These are phyloP conservation scores for Rosellinia necatrix DNA, from an alignment of 2,329 filamentous ascomycete genomes.

Conservation along the genomic window DNA sequence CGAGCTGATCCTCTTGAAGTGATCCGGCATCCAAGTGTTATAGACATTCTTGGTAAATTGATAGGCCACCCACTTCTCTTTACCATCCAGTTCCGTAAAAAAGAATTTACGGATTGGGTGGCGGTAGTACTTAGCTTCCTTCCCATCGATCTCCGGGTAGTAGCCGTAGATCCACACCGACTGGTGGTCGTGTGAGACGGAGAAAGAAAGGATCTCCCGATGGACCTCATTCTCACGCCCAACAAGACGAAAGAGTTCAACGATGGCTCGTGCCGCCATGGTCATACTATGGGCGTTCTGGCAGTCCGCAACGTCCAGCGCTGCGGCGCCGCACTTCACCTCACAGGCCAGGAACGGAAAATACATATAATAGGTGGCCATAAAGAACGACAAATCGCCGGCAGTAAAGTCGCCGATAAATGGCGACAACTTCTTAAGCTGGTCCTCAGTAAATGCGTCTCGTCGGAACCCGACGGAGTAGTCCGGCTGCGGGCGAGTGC, in stretches of 20 bases:
- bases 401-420: conserved; percentile 42
- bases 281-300: conserved; percentile 50
- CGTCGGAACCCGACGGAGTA: conserved; percentile 49
- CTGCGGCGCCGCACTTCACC: conserved; percentile 49
- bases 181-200: conserved; percentile 44
- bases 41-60: conserved; percentile 45
- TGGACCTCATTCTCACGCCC: conserved; percentile 45
- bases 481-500: conserved; percentile 48
- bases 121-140: conserved; percentile 44
- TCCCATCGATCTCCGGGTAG: conserved; percentile 44
- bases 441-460: conserved; percentile 48
- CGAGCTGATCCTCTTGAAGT: conserved; percentile 45
- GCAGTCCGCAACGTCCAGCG: conserved; percentile 45
- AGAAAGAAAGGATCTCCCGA: conserved; percentile 50
- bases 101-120: conserved; percentile 43
- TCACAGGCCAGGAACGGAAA: conserved; percentile 56
- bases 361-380: conserved; percentile 52
- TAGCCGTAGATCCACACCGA: conserved; percentile 47
- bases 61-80: conserved; percentile 45
- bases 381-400: conserved; percentile 47
- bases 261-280: conserved; percentile 45
- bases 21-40: conserved; percentile 42
- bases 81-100: conserved; percentile 41
- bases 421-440: conserved; percentile 47
- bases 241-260: conserved; percentile 46